Conservation (phyloP, 2,329 filamentous ascomycete species). For the Claviceps monticola region DNA sequence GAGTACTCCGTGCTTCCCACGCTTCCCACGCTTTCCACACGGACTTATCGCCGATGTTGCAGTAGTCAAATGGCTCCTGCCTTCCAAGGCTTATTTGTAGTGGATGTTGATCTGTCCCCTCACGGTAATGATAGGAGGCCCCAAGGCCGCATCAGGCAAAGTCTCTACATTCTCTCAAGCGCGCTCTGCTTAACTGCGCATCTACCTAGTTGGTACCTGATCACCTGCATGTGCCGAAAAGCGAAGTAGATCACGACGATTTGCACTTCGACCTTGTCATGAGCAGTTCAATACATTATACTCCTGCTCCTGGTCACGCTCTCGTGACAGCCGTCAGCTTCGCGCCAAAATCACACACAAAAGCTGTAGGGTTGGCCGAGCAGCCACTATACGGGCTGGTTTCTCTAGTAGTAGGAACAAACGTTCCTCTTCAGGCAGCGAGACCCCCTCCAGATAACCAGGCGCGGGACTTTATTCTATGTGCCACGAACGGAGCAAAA, state of each 20-base stretch:
- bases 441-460: slow-evolving; percentile 1
- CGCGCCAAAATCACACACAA: neutral
- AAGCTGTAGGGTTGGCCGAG: neutral
- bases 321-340: slow-evolving; percentile 9
- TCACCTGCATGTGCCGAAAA: neutral
- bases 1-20: neutral
- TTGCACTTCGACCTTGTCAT: too few species aligned
- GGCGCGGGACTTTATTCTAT: neutral
- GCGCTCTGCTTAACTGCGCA: too few species aligned
- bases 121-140: neutral
- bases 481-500: slow-evolving; percentile 4
- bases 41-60: neutral
- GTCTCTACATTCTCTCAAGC: too few species aligned
- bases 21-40: neutral
- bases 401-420: neutral
- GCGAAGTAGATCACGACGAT: neutral
- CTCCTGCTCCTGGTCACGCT: slow-evolving; percentile 5
- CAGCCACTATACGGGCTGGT: neutral
- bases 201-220: neutral
- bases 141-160: neutral
- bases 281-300: neutral
- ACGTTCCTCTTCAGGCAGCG: slow-evolving; percentile 4
- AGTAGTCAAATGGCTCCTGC: neutral
- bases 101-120: neutral
- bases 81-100: neutral